Base-by-base conservation (phyloP, 2,329 filamentous ascomycete genomes). In the Sporothrix protearum region DNA sequence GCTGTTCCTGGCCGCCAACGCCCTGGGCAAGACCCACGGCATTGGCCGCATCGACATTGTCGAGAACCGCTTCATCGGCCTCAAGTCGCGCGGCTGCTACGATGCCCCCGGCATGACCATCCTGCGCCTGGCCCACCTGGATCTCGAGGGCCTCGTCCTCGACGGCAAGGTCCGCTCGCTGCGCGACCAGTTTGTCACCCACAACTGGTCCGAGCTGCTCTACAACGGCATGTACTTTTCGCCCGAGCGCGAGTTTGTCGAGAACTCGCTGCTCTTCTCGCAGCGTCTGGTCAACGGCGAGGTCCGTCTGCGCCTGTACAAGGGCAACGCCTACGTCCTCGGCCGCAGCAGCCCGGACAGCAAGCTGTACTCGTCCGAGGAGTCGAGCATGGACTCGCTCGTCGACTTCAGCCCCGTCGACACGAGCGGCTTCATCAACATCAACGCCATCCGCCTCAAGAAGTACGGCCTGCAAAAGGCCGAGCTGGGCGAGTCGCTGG, bases 21-120 rank as follows among this genome's bases (percentile, higher is more conserved):
- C 87, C 72, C 90, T 95, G 75, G 92, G 88, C 75, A 86, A 88
- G 79, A 86, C 84, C 75, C 84, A 93, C 82, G 92, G 92, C 79
- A 87, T 95, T 76, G 92, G 92, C 77, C 85, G 92, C 77, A 90
- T 95, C 75, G 92, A 95, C 80, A 95, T 95, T 78, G 92, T 94
- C 73, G 91, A 93, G 78, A 92, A 92, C 83, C 87, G 92, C 70
- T 82, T 82, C 74, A 80, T 92, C 78, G 92, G 92, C 74, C 85
- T 94, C 77, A 94, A 94, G 85, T 90, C 87, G 76, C 88, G 92
- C 77, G 92, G 92, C 77, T 94, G 92, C 85, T 94, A 94, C 84
- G 92, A 94, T 78, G 86, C 87, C 12, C 87, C 87, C 1, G 87
- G 83, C 71, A 81, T 89, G 73, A 79, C 79, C 70, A 78, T 80